phyloP scores from a whole-genome alignment of 2,329 filamentous ascomycete species.

The Penicillium sp. region DNA sequence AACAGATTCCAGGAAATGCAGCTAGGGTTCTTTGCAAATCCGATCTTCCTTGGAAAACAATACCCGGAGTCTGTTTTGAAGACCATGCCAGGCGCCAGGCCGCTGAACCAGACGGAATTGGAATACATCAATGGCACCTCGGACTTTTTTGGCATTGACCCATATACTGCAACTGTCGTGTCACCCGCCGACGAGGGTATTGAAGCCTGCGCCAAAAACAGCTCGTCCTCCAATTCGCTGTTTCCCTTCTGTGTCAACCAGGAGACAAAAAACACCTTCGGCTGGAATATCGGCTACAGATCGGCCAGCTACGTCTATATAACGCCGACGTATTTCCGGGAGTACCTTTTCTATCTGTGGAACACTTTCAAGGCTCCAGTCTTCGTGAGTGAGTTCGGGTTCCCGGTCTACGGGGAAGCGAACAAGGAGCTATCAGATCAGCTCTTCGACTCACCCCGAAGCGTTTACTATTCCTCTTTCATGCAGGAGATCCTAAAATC shows the following conservation, averaged over 20 bases:
- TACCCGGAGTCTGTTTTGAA: slow-evolving; percentile 45
- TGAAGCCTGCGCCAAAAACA: slow-evolving; percentile 49
- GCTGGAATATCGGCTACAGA: slow-evolving; percentile 60
- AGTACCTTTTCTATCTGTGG: slow-evolving; percentile 59
- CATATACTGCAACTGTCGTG: slow-evolving; percentile 58
- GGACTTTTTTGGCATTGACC: slow-evolving; percentile 59
- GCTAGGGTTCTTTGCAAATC: slow-evolving; percentile 45
- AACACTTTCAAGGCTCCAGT: slow-evolving; percentile 57
- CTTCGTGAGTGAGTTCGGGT: slow-evolving; percentile 56
- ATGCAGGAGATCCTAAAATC: slow-evolving; percentile 56
- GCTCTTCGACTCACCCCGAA: slow-evolving; percentile 54
- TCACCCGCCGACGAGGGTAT: slow-evolving; percentile 49
- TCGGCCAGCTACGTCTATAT: slow-evolving; percentile 58
- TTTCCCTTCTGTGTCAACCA: slow-evolving; percentile 56
- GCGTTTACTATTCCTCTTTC: slow-evolving; percentile 55
- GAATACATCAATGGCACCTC: slow-evolving; percentile 50
- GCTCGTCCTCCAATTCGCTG: slow-evolving; percentile 38
- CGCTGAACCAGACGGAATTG: slow-evolving; percentile 51
- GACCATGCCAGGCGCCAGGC: slow-evolving; percentile 45
- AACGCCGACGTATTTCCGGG: slow-evolving; percentile 46
- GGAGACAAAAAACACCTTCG: slow-evolving; percentile 47
- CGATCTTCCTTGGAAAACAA: slow-evolving; percentile 46
- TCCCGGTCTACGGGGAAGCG: slow-evolving; percentile 52
- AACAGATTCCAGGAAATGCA: slow-evolving; percentile 35
- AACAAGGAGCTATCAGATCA: slow-evolving; percentile 49